A percentile compares a stretch with the other conserved stretches of the same genome.
phyloP scores from a whole-genome alignment of 371 early-diverging fungal genomes.

The Rhizomucor miehei region DNA sequence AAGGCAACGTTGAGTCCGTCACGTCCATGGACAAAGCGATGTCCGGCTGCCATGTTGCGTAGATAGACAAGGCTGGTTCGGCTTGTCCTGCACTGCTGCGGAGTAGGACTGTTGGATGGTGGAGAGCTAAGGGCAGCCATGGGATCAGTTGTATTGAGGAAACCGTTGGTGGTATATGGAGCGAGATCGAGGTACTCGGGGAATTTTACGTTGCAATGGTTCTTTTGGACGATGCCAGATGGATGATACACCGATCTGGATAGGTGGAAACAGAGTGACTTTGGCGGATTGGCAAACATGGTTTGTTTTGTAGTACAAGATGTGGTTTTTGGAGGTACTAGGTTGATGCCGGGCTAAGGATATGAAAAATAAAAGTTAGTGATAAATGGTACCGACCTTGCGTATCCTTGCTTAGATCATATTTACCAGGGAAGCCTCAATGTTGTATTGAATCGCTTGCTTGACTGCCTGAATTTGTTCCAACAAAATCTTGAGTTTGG shows the following conservation, averaged over 20 bases:
- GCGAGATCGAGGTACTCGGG: constrained; percentile 61
- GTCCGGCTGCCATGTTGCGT: constrained; percentile 45
- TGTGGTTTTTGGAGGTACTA: constrained; percentile 22
- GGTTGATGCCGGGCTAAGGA: constrained; percentile 34
- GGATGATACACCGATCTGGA: constrained; percentile 70
- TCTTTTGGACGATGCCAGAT: constrained; percentile 65
- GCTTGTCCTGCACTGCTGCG: constrained; percentile 29
- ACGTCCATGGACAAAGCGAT: constrained; percentile 37
- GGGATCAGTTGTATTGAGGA: constrained; percentile 45
- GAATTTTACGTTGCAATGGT: constrained; percentile 62
- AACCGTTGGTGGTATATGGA: constrained; percentile 60
- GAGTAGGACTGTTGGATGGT: constrained; percentile 7
- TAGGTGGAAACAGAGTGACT: constrained; percentile 68
- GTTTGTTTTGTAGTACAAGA: constrained; percentile 57
- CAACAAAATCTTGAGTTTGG: constrained; percentile 12
- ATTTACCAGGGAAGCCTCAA: constrained; percentile 35
- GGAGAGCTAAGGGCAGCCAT: constrained; percentile 36
- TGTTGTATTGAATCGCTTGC: constrained; percentile 34
- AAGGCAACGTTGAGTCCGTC: constrained; percentile 38
- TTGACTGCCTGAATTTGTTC: constrained; percentile 30
- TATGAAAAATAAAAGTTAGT: constrained; percentile 9
- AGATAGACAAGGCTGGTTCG: constrained; percentile 45
- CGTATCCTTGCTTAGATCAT: neutral
- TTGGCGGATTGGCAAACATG: constrained; percentile 64
- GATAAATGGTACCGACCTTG: no score